Percentiles rank a stretch among this genome's conserved stretches.
These are phyloP conservation scores for Populus ilicifolia DNA, from an alignment of 345 rosid genomes.

Conservation along the genomic window DNA sequence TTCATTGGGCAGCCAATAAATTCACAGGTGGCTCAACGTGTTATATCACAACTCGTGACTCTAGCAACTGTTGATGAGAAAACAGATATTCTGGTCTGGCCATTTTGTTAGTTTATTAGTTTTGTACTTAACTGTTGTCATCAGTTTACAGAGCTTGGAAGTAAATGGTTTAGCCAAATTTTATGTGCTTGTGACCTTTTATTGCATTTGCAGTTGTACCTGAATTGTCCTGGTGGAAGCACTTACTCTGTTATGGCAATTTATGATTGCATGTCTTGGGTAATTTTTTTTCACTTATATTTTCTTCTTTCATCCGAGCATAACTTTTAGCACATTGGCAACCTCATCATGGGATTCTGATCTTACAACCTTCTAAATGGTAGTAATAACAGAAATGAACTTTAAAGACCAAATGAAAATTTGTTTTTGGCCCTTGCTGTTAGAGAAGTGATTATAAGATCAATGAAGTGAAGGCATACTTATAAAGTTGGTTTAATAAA, in stretches of 20 bases:
- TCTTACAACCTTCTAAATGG: slow-evolving; percentile 5
- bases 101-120: background rate
- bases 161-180: background rate
- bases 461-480: background rate
- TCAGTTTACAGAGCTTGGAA: background rate
- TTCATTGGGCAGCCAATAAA: slow-evolving; percentile 81
- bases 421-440: background rate
- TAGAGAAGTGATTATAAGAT: background rate
- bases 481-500: background rate
- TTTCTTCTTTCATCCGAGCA: background rate
- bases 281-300: slow-evolving; percentile 21
- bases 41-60: slow-evolving; percentile 89
- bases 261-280: slow-evolving; percentile 98
- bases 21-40: slow-evolving; percentile 83
- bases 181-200: slow-evolving; percentile 10
- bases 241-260: slow-evolving; percentile 80
- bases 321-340: background rate
- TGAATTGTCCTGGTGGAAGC: slow-evolving; percentile 96
- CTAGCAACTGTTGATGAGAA: slow-evolving; percentile 81
- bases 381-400: background rate
- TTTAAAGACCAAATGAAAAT: background rate
- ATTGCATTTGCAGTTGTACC: slow-evolving; percentile 52
- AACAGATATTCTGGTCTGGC: slow-evolving; percentile 76
- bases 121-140: slow-evolving; percentile 1
- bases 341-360: background rate